Base-by-base conservation (phyloP, 441 rosid genomes). In the Bruguiera hainesii region DNA sequence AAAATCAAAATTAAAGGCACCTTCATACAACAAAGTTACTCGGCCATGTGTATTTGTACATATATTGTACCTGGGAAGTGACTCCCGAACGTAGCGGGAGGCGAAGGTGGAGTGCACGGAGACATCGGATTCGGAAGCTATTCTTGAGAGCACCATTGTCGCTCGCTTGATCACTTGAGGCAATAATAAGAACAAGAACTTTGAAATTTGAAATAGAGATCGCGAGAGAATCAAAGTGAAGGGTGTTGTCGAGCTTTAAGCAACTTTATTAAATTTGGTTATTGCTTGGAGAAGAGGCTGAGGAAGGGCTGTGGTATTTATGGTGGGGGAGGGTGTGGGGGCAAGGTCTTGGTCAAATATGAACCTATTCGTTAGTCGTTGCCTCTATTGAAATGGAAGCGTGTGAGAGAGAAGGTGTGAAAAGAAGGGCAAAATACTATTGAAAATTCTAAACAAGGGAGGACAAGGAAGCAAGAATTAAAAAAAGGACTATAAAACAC, bases 61-160 rank as follows among this genome's bases (percentile, higher is more conserved):
- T 3, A 4, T 2, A 28, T 0, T 8, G 16, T 73, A 92, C 96
- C 91, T 78, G 31, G 98, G 93, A 52, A 93, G 88, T 9, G 97
- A 80, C 63, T 64, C 74, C 25, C 93, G 88, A 51, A 92, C 98
- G 62, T 92, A 92, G 52, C 97, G 98, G 71, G 98, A 93, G 57
- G 98, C 92, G 66, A 93, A 93, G 26, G 97, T 93, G 26, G 96
- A 90, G 75, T 90, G 90, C 46, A 93, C 42, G 26, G 97, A 90
- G 56, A 71, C 88, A 71, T 90, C 97, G 18, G 92, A 81, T n/a
- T 85, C 72, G 18, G 86, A 82, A 53, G 78, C 75, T 4, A 82
- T 80, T 69, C 78, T 83, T 3, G 94, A 83, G 10, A 93, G 80
- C 66, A 83, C 97, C 97, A 90, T 93, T 6, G 33, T 67, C 63